Evolutionary conservation across 1,284 basidiomycete genomes (phyloP).

Genomic region (Omphalotus olearius): DNA sequence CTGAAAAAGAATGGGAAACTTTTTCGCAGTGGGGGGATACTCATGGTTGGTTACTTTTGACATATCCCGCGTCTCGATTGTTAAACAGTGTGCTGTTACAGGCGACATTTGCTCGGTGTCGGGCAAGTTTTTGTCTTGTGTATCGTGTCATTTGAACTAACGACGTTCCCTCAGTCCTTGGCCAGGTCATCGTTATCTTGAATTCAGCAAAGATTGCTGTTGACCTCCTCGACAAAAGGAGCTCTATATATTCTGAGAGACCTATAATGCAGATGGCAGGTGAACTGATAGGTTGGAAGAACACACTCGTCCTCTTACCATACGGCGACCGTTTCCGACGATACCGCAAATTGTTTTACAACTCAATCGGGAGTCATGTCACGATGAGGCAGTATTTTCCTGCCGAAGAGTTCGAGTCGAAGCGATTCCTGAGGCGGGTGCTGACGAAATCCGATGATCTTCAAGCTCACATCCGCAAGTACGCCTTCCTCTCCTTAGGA

Average conservation of each 20-base stretch:
- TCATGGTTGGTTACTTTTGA: constrained; percentile 33
- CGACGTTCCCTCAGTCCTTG: constrained; percentile 33
- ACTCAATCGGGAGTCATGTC: constrained; percentile 49
- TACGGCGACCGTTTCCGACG: constrained; percentile 62
- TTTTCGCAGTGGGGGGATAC: constrained; percentile 51
- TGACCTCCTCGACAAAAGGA: constrained; percentile 66
- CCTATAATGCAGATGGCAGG: constrained; percentile 40
- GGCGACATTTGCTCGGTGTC: constrained; percentile 58
- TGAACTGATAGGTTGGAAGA: constrained; percentile 66
- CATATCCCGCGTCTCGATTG: not conserved
- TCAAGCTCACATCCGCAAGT: constrained; percentile 54
- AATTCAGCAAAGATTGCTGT: constrained; percentile 49
- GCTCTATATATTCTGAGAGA: constrained; percentile 67
- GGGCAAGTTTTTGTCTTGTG: constrained; percentile 1
- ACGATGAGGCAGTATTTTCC: constrained; percentile 45
- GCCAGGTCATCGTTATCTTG: constrained; percentile 57
- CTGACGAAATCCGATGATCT: constrained; percentile 51
- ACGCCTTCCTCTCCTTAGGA: constrained; percentile 19
- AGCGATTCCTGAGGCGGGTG: constrained; percentile 50
- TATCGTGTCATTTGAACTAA: not conserved
- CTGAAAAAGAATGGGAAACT: constrained; percentile 47
- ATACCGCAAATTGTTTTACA: constrained; percentile 56
- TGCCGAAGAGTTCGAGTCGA: constrained; percentile 49
- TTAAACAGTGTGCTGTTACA: constrained; percentile 21
- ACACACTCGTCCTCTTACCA: constrained; percentile 54